A percentile compares a stretch with the other conserved stretches of the same genome.
Conservation (phyloP, 352 stramenopile genomes). For the Plasmopara viticola region DNA sequence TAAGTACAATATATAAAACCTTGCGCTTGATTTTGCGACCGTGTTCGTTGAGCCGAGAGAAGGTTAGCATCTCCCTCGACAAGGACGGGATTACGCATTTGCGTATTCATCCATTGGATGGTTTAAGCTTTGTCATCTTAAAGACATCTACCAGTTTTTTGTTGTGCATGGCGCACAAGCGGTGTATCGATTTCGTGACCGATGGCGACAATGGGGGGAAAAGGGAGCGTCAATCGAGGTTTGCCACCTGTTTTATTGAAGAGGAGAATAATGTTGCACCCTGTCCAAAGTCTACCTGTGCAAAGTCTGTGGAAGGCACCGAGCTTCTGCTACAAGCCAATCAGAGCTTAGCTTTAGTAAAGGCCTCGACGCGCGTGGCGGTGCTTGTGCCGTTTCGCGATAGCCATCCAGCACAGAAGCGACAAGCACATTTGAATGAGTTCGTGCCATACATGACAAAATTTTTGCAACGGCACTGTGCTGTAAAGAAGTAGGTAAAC, state of each 20-base stretch:
- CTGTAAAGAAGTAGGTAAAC: conserved; percentile 9
- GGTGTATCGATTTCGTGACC: not conserved
- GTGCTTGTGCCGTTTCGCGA: conserved; percentile 94
- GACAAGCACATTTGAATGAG: conserved; percentile 74
- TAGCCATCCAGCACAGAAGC: conserved; percentile 83
- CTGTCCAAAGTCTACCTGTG: too few species aligned
- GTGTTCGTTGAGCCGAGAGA: conserved; percentile 93
- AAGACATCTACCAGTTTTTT: conserved; percentile 78
- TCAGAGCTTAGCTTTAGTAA: conserved; percentile 4
- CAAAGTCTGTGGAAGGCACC: conserved; percentile 5
- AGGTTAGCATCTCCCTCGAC: conserved; percentile 92
- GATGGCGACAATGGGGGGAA: conserved; percentile 7
- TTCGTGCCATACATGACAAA: conserved; percentile 91
- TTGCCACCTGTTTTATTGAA: conserved; percentile 4
- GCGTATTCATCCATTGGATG: conserved; percentile 75
- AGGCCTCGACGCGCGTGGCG: conserved; percentile 37
- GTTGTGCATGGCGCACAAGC: conserved; percentile 17
- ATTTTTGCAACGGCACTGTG: conserved; percentile 56
- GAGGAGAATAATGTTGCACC: not conserved
- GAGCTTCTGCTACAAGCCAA: too few species aligned
- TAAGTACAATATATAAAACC: too few species aligned
- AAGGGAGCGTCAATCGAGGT: conserved; percentile 6
- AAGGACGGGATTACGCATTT: conserved; percentile 87
- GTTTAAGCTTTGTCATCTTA: conserved; percentile 79
- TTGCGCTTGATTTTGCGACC: too few species aligned